Evolutionary conservation across 306 rosid genomes (phyloP).

Genomic region (Pueraria montana): DNA sequence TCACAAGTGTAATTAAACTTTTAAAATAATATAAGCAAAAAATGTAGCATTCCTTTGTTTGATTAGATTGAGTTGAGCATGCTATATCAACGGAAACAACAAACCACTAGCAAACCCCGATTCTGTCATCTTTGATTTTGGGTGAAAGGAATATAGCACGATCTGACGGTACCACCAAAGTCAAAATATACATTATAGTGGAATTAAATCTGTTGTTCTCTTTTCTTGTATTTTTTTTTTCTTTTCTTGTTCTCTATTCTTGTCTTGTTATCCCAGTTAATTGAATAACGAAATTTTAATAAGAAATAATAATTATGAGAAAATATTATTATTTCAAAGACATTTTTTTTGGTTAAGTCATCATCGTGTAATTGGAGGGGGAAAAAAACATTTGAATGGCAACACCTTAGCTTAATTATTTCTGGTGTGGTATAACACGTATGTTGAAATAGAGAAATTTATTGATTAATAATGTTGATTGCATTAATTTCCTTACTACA

Average conservation of each 20-base stretch:
- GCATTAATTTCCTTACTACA: background rate
- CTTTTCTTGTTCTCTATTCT: background rate
- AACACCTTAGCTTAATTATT: background rate
- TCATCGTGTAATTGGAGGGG: background rate
- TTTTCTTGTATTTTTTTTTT: background rate
- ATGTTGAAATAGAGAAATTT: slow-evolving; percentile 4
- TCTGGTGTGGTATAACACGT: background rate
- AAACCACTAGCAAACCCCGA: background rate
- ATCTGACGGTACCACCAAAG: slow-evolving; percentile 1
- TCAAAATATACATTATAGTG: background rate
- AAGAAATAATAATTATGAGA: too few relatives aligned
- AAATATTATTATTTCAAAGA: background rate
- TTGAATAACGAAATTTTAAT: background rate
- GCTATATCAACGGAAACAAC: slow-evolving; percentile 14
- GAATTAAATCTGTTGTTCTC: slow-evolving; percentile 1
- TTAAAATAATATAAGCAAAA: background rate
- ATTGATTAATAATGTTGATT: slow-evolving; percentile 3
- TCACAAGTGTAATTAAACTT: background rate
- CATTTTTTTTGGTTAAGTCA: background rate
- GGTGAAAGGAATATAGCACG: slow-evolving; percentile 4
- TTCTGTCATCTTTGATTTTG: background rate
- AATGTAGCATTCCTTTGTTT: background rate
- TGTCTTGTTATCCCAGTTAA: background rate
- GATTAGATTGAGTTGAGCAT: slow-evolving; percentile 6
- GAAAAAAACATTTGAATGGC: background rate